Base-by-base conservation (phyloP, 345 rosid genomes). In the Hibiscus tridactylites region DNA sequence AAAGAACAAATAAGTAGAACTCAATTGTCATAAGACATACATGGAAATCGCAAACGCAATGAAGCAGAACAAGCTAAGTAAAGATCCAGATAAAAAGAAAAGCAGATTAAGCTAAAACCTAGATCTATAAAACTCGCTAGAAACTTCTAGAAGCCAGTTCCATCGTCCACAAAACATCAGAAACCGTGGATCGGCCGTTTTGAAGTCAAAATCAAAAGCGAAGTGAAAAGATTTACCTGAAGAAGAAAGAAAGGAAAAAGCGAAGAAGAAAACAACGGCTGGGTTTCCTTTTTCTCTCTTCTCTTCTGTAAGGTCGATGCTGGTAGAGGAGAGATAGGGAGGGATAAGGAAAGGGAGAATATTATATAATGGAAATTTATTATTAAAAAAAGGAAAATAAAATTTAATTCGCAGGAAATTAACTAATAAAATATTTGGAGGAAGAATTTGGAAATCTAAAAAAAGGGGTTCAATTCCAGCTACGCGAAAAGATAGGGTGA, bases 401-500 rank as follows among this genome's bases (percentile, higher is more conserved):
- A 82, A 56, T 6, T 3, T 56, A 17, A 19, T 17, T 2, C 6
- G 59, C 19, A 19, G 24, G 24, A 19, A 46, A 9, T 46, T 10
- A 46, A 49, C 4, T 49, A 56, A 56, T 9, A 19, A 54, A 54
- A 54, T 8, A 54, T 26, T 54, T 17, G 59, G 59, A 19, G 59
- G 21, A 56, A 56, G 12, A 80, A 80, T 82, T 65, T 58, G 7
- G 63, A 26, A 16, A 68, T 16, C 65, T 39, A 16, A 73, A 21
- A 50, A 50, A 21, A 21, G 0, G 67, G 81, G 79, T 83, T 83
- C 87, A 85, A 83, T 85, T 67, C 76, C 69, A 61, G 79, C 83
- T 78, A 65, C 6, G 66, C 76, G 79, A 76, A 83, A 81, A 67
- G 82, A 80, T 75, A 77, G 79, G 75, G 79, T 87, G 86, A 83